These are phyloP conservation scores for Nectriaceae sp. DNA, from an alignment of 2,329 filamentous ascomycete genomes.

Conservation along the genomic window DNA sequence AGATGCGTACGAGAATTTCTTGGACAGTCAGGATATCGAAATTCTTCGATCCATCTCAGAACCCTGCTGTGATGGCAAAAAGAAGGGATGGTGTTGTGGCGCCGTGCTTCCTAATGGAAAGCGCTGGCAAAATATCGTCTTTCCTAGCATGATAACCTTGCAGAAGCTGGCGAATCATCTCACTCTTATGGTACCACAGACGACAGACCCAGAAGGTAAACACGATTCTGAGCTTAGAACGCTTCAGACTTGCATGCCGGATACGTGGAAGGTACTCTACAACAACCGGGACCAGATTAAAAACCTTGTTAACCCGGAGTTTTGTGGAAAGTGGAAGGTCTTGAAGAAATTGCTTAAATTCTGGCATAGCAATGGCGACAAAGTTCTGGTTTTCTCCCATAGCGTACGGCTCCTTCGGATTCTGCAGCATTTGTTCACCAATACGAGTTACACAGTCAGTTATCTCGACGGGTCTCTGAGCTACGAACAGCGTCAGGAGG, in stretches of 20 bases:
- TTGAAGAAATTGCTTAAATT: constrained; percentile 82
- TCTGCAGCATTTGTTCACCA: constrained; percentile 80
- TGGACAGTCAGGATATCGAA: constrained; percentile 68
- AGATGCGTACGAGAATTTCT: constrained; percentile 79
- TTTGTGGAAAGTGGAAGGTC: constrained; percentile 96
- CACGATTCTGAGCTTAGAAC: constrained; percentile 76
- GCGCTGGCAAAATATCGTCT: constrained; percentile 76
- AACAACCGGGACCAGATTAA: constrained; percentile 74
- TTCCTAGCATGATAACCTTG: constrained; percentile 78
- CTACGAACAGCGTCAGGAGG: constrained; percentile 79
- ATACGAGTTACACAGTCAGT: constrained; percentile 86
- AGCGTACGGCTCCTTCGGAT: constrained; percentile 84
- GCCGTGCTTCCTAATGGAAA: constrained; percentile 59
- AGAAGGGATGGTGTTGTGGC: constrained; percentile 79
- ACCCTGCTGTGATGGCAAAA: constrained; percentile 65
- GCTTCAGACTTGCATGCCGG: constrained; percentile 73
- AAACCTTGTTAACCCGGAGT: constrained; percentile 82
- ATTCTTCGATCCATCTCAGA: constrained; percentile 70
- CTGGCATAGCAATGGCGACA: constrained; percentile 89
- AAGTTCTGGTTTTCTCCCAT: constrained; percentile 94
- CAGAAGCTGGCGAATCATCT: constrained; percentile 93
- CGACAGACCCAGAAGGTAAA: constrained; percentile 66
- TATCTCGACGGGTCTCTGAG: constrained; percentile 85
- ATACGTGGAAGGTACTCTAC: constrained; percentile 74
- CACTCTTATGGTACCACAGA: constrained; percentile 77